Percentiles rank a stretch among this genome's conserved stretches.
Conservation (phyloP, 1,284 basidiomycete species). For the Vanrija sp. region DNA sequence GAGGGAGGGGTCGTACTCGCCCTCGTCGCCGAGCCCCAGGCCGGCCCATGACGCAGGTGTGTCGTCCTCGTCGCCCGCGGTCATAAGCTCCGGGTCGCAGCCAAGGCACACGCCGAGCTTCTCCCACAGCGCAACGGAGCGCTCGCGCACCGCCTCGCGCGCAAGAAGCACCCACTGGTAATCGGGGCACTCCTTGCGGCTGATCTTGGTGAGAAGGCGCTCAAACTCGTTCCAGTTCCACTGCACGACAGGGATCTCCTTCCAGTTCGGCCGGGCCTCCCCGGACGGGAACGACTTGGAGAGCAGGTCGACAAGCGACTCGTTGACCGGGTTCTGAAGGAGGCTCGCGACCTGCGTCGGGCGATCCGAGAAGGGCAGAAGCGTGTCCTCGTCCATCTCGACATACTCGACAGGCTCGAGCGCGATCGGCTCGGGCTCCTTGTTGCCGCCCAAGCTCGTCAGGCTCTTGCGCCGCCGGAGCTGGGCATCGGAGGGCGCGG, state of each 20-base stretch:
- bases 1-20: constrained; percentile 26
- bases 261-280: constrained; percentile 29
- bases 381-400: constrained; percentile 41
- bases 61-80: constrained; percentile 43
- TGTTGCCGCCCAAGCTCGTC: not conserved
- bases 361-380: constrained; percentile 45
- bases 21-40: constrained; percentile 37
- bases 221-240: constrained; percentile 47
- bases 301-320: constrained; percentile 35
- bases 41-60: constrained; percentile 40
- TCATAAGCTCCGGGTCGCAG: constrained; percentile 45
- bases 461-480: constrained; percentile 31
- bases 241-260: constrained; percentile 30
- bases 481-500: constrained; percentile 27
- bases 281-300: constrained; percentile 40
- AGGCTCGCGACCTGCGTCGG: constrained; percentile 40
- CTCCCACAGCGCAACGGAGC: constrained; percentile 44
- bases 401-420: constrained; percentile 49
- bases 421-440: constrained; percentile 27
- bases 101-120: constrained; percentile 45
- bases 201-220: constrained; percentile 32
- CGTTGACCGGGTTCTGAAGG: constrained; percentile 32
- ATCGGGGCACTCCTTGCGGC: constrained; percentile 38
- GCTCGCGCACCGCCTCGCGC: constrained; percentile 36
- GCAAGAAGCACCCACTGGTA: constrained; percentile 43